phyloP scores from a whole-genome alignment of 2,329 filamentous ascomycete species.

The Curvularia spicifera region DNA sequence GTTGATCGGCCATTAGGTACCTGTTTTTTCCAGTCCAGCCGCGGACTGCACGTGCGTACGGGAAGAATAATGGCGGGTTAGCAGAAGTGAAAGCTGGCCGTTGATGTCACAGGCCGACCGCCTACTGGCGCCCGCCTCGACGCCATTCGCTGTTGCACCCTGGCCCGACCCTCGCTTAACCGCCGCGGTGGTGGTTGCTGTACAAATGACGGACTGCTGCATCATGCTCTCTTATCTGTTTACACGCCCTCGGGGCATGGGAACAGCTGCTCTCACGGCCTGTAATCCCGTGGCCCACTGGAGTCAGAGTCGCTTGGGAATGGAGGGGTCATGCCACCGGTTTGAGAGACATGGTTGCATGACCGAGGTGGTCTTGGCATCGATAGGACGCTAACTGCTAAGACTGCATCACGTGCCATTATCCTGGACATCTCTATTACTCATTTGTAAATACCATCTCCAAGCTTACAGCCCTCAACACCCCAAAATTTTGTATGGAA shows the following conservation, averaged over 20 bases:
- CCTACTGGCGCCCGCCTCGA: slow-evolving; percentile 25
- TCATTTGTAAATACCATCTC: too few species aligned
- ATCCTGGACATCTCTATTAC: not conserved
- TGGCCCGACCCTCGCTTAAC: slow-evolving; percentile 42
- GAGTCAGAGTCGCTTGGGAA: not conserved
- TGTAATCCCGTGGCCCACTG: slow-evolving; percentile 10
- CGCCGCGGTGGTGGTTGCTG: slow-evolving; percentile 32
- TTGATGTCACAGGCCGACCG: slow-evolving; percentile 49
- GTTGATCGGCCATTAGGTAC: slow-evolving; percentile 41
- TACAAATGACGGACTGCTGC: slow-evolving; percentile 35
- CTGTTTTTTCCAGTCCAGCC: slow-evolving; percentile 26
- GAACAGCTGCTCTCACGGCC: not conserved
- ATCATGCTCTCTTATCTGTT: slow-evolving; percentile 26
- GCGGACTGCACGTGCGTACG: slow-evolving; percentile 35
- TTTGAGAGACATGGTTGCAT: slow-evolving; percentile 1
- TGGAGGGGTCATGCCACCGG: slow-evolving; percentile 2
- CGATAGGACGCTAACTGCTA: not conserved
- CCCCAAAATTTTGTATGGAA: too few species aligned
- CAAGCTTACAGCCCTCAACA: too few species aligned
- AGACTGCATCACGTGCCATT: not conserved
- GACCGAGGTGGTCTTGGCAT: slow-evolving; percentile 10
- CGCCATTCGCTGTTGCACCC: slow-evolving; percentile 39
- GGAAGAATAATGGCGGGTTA: slow-evolving; percentile 41
- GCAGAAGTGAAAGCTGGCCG: slow-evolving; percentile 40
- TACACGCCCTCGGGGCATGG: slow-evolving; percentile 8